Evolutionary conservation across 2,329 filamentous ascomycete species (phyloP).

Genomic region (Clarireedia hainanense): DNA sequence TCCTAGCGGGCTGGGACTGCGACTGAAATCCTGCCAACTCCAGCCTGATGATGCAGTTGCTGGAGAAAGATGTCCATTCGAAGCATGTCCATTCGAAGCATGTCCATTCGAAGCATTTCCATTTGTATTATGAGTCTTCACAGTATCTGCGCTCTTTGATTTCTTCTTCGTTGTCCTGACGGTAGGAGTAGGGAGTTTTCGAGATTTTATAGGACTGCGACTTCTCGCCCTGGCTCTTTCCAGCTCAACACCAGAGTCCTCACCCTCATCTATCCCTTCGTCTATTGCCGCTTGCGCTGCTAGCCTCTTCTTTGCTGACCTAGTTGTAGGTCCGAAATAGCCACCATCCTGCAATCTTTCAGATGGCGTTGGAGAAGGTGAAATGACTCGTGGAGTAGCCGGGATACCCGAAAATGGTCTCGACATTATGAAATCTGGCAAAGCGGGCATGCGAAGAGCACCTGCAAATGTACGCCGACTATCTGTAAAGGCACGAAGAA

Average conservation of each 20-base stretch:
- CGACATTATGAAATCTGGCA: constrained; percentile 48
- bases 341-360: constrained; percentile 47
- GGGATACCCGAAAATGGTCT: constrained; percentile 46
- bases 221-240: constrained; percentile 28
- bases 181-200: constrained; percentile 46
- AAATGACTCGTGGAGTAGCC: constrained; percentile 78
- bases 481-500: constrained; percentile 40
- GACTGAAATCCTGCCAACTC: constrained; percentile 80
- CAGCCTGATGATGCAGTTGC: constrained; percentile 54
- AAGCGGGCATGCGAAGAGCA: constrained; percentile 44
- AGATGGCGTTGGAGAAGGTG: constrained; percentile 72
- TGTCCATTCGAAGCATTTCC: background rate
- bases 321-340: constrained; percentile 68
- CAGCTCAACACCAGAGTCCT: constrained; percentile 20
- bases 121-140: constrained; percentile 16
- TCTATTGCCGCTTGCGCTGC: constrained; percentile 50
- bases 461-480: constrained; percentile 45
- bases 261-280: constrained; percentile 45
- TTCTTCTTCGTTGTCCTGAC: constrained; percentile 19
- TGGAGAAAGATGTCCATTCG: constrained; percentile 66
- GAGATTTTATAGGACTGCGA: constrained; percentile 31
- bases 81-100: constrained; percentile 8
- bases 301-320: constrained; percentile 57
- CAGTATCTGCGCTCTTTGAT: constrained; percentile 36
- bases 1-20: constrained; percentile 86